Conservation (phyloP, 163 green algal species). For the Prototheca wickerhamii region DNA sequence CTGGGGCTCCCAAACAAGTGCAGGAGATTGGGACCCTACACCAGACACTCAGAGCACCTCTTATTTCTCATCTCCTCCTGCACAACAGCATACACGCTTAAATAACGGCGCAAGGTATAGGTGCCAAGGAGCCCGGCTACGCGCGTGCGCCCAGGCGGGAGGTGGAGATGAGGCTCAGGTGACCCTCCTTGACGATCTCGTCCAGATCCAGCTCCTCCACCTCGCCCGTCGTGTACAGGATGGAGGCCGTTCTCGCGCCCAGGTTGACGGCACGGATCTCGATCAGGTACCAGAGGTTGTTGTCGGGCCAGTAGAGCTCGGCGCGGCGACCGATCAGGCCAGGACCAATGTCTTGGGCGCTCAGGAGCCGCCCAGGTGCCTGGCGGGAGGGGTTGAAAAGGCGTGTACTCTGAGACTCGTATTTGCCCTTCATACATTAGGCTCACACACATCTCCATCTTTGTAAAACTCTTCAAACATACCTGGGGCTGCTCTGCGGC, state of each 20-base stretch:
- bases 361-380: slow-evolving; percentile 19
- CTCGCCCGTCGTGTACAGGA: slow-evolving; percentile 74
- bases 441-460: neutral
- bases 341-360: slow-evolving; percentile 12
- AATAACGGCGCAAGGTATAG: too few relatives aligned
- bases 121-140: too few relatives aligned
- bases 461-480: too few relatives aligned
- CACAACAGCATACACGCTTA: too few relatives aligned
- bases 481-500: slow-evolving; percentile 15
- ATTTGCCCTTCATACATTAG: neutral
- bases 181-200: slow-evolving; percentile 72
- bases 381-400: slow-evolving; percentile 7
- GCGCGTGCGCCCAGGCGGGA: too few relatives aligned
- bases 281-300: slow-evolving; percentile 80
- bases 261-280: slow-evolving; percentile 64
- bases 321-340: slow-evolving; percentile 18
- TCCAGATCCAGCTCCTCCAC: slow-evolving; percentile 74
- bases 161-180: slow-evolving; percentile 46
- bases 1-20: too few relatives aligned
- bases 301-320: slow-evolving; percentile 67
- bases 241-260: slow-evolving; percentile 31
- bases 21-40: too few relatives aligned
- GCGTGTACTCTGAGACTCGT: neutral
- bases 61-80: too few relatives aligned
- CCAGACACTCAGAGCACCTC: too few relatives aligned